Percentiles rank a stretch among this genome's conserved stretches.
phyloP scores from a whole-genome alignment of 495 filamentous ascomycete species.

The Penicillium alfredii region DNA sequence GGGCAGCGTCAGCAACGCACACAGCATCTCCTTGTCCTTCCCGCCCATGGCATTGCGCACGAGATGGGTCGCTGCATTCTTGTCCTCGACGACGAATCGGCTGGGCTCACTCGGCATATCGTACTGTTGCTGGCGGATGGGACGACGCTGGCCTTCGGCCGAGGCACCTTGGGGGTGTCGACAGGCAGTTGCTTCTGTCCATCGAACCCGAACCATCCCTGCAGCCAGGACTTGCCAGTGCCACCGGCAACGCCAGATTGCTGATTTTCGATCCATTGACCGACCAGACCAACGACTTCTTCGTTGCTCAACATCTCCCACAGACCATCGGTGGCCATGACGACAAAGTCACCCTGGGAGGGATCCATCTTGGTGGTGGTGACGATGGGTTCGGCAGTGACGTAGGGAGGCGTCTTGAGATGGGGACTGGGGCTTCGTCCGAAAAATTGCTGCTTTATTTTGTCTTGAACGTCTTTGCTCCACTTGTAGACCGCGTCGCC shows the following conservation, averaged over 20 bases:
- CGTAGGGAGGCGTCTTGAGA: slow-evolving; percentile 89
- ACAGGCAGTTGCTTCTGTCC: slow-evolving; percentile 47
- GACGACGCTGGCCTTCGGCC: slow-evolving; percentile 52
- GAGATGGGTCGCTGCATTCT: slow-evolving; percentile 93
- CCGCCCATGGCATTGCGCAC: slow-evolving; percentile 94
- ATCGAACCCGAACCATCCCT: slow-evolving; percentile 45
- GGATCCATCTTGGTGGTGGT: slow-evolving; percentile 95
- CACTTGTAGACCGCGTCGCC: slow-evolving; percentile 97
- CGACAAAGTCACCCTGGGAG: slow-evolving; percentile 85
- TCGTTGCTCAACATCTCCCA: slow-evolving; percentile 99
- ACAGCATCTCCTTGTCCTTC: slow-evolving; percentile 89
- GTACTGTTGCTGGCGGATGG: slow-evolving; percentile 82
- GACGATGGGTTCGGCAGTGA: slow-evolving; percentile 92
- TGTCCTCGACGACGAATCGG: slow-evolving; percentile 89
- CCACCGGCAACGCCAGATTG: slow-evolving; percentile 35
- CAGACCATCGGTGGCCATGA: slow-evolving; percentile 93
- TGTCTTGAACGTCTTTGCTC: slow-evolving; percentile 73
- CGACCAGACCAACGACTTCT: slow-evolving; percentile 93
- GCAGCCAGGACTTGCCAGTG: slow-evolving; percentile 40
- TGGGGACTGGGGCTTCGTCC: slow-evolving; percentile 64
- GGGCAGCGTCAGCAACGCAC: slow-evolving; percentile 84
- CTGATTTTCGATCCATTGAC: slow-evolving; percentile 89
- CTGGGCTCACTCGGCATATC: slow-evolving; percentile 61
- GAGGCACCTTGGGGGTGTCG: slow-evolving; percentile 47
- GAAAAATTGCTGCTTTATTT: slow-evolving; percentile 78